Evolutionary conservation across 2,329 filamentous ascomycete genomes (phyloP).

Genomic region (Scedosporium apiospermum): DNA sequence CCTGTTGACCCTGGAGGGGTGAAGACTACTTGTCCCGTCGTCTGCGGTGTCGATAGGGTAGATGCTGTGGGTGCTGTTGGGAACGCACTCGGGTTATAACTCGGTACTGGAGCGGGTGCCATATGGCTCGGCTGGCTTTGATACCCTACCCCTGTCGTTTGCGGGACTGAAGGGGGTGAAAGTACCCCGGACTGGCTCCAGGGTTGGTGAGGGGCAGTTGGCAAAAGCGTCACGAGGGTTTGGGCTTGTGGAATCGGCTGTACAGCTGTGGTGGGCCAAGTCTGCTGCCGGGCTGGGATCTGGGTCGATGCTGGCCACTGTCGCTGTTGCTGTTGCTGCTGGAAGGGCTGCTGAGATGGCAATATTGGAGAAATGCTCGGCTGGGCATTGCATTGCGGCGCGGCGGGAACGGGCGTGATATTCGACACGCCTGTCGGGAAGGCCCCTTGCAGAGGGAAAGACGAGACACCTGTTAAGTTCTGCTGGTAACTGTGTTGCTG

Average conservation of each 20-base stretch:
- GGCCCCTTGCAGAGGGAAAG: too few relatives aligned
- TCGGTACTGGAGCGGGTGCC: neutral
- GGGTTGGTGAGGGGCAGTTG: neutral
- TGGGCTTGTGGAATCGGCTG: neutral
- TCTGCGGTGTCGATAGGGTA: neutral
- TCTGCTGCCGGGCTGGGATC: neutral
- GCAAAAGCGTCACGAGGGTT: neutral
- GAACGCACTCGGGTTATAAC: neutral
- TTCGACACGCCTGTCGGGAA: neutral
- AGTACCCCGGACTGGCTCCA: neutral
- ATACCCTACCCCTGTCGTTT: neutral
- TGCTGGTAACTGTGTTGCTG: neutral
- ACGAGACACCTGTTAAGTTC: neutral
- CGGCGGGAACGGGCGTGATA: neutral
- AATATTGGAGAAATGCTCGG: neutral
- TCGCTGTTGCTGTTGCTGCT: neutral
- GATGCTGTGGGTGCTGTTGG: neutral
- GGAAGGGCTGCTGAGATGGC: neutral
- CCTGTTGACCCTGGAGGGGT: neutral
- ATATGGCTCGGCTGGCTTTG: neutral
- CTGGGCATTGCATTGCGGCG: neutral
- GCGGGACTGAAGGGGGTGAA: neutral
- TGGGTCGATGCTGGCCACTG: neutral
- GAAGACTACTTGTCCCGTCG: neutral
- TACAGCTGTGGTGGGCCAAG: neutral